phyloP scores from a whole-genome alignment of 371 early-diverging fungal species.

The Coemansia sp. region DNA sequence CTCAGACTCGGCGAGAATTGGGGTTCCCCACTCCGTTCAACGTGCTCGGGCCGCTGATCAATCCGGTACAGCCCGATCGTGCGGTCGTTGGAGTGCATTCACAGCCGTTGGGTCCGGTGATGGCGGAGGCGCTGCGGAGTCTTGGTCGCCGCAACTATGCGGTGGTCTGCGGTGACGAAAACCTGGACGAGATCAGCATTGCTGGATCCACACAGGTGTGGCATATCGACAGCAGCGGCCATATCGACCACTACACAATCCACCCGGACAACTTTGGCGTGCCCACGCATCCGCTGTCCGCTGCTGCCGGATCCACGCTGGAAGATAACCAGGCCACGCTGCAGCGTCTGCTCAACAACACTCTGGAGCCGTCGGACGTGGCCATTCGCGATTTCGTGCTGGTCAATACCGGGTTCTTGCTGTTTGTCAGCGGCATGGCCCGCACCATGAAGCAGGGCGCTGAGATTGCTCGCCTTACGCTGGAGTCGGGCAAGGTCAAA shows the following conservation, averaged over 20 bases:
- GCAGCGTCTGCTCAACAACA: conserved; percentile 62
- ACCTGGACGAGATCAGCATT: conserved; percentile 50
- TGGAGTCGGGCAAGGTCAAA: conserved; percentile 71
- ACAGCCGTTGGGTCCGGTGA: conserved; percentile 70
- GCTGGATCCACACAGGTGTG: conserved; percentile 50
- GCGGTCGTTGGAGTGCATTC: conserved; percentile 90
- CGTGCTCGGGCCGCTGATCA: conserved; percentile 89
- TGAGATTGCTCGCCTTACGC: conserved; percentile 68
- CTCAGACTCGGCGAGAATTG: conserved; percentile 78
- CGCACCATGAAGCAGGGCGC: conserved; percentile 78
- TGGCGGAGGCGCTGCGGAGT: conserved; percentile 81
- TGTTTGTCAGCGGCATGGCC: conserved; percentile 79
- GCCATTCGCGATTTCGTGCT: conserved; percentile 90
- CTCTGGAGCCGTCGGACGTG: conserved; percentile 46
- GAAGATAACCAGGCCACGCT: conserved; percentile 74
- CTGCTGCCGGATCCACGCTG: conserved; percentile 80
- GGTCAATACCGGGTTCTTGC: conserved; percentile 83
- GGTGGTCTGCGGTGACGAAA: conserved; percentile 54
- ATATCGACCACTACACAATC: conserved; percentile 64
- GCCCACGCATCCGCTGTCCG: conserved; percentile 64
- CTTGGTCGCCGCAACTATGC: conserved; percentile 73
- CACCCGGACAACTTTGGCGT: conserved; percentile 89
- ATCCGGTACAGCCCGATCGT: conserved; percentile 82
- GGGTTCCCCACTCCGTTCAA: conserved; percentile 94
- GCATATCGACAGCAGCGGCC: conserved; percentile 52